Conservation (phyloP, 495 filamentous ascomycete genomes). For the Xylaria intraflava region DNA sequence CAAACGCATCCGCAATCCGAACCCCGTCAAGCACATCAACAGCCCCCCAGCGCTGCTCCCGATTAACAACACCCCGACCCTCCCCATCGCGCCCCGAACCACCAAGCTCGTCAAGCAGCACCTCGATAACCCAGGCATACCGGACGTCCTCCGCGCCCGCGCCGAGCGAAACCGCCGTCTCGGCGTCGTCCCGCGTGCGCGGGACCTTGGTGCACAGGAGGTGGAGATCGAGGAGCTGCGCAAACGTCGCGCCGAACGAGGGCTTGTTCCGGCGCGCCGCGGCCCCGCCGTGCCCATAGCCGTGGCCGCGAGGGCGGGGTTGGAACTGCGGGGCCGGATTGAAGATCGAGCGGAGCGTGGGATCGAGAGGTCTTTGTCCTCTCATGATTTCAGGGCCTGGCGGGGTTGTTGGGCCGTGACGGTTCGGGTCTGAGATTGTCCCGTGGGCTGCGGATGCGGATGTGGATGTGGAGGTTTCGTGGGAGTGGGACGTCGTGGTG, state of each 20-base stretch:
- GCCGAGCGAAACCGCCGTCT: constrained; percentile 1
- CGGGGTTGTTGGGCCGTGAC: not conserved
- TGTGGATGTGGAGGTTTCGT: not conserved
- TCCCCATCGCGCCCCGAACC: constrained; percentile 4
- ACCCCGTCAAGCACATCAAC: constrained; percentile 30
- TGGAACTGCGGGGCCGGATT: constrained; percentile 4
- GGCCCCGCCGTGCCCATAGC: too few species aligned
- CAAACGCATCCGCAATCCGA: constrained; percentile 25
- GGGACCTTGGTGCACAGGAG: constrained; percentile 36
- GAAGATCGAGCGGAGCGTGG: constrained; percentile 36
- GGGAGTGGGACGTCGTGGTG: constrained; percentile 21
- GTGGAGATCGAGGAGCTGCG: constrained; percentile 39
- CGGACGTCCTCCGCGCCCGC: not conserved
- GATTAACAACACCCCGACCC: not conserved
- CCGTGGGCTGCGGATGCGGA: not conserved
- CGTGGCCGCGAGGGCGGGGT: not conserved
- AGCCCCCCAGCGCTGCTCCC: constrained; percentile 40
- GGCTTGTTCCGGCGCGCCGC: constrained; percentile 29
- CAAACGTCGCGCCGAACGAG: constrained; percentile 38
- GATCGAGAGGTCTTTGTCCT: constrained; percentile 9
- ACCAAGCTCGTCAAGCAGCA: constrained; percentile 39
- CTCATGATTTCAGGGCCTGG: not conserved
- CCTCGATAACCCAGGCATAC: constrained; percentile 36
- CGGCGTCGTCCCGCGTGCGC: constrained; percentile 20
- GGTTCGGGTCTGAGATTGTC: too few species aligned